Evolutionary conservation across 768 basidiomycete species (phyloP).

Genomic region (Phaeolepiota aurea): DNA sequence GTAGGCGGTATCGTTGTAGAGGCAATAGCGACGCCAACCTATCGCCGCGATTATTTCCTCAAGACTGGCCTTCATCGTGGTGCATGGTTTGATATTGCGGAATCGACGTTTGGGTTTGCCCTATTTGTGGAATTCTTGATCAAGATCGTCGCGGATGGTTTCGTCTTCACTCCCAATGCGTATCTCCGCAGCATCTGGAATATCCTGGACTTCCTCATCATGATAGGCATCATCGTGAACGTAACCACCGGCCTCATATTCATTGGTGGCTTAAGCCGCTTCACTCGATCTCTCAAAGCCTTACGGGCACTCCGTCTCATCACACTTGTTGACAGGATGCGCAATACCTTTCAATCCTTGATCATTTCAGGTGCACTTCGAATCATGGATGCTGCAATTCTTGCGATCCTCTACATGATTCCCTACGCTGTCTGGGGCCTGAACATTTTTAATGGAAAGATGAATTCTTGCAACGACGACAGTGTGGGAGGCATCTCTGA

Average conservation of each 20-base stretch:
- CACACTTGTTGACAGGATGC: slow-evolving; percentile 81
- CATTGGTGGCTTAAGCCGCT: slow-evolving; percentile 71
- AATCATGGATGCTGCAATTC: slow-evolving; percentile 83
- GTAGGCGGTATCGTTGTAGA: slow-evolving; percentile 79
- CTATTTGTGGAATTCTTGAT: slow-evolving; percentile 79
- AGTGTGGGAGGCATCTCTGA: slow-evolving; percentile 42
- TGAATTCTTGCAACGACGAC: slow-evolving; percentile 79
- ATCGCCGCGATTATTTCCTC: slow-evolving; percentile 65
- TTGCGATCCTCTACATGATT: slow-evolving; percentile 88
- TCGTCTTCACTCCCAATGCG: slow-evolving; percentile 84
- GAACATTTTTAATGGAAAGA: slow-evolving; percentile 82
- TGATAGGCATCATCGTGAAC: slow-evolving; percentile 70
- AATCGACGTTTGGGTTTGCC: slow-evolving; percentile 59
- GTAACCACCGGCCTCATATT: slow-evolving; percentile 64
- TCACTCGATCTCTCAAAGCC: slow-evolving; percentile 81
- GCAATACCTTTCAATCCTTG: slow-evolving; percentile 78
- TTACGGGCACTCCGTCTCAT: slow-evolving; percentile 84
- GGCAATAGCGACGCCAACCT: slow-evolving; percentile 74
- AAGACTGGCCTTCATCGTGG: slow-evolving; percentile 50
- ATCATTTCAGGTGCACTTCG: slow-evolving; percentile 80
- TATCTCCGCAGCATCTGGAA: slow-evolving; percentile 93
- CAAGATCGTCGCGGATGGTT: slow-evolving; percentile 91
- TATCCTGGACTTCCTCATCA: slow-evolving; percentile 78
- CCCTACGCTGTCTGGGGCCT: slow-evolving; percentile 92
- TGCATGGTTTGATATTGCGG: slow-evolving; percentile 86